Evolutionary conservation across 257 asterid genomes (phyloP), one percentile per base, ranked within the genome.

Genomic region (Salvia rosmarinus): DNA sequence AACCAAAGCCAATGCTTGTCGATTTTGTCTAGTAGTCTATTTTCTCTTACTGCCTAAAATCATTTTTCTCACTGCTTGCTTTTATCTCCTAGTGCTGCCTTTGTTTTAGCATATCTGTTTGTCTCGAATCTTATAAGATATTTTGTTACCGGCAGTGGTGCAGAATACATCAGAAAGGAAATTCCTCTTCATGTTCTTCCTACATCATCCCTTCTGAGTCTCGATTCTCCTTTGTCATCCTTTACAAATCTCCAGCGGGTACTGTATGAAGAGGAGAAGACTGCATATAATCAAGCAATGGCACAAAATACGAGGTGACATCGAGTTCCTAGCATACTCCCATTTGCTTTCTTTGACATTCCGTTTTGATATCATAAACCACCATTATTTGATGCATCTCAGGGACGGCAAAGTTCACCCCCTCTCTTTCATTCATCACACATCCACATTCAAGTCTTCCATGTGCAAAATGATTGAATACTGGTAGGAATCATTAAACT

Each of bases 371-470:
- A 13, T 16, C 58, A 60, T 35, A 66, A 28, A 68, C 72, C 56
- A 25, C 54, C 49, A 11, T 54, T 5, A 64, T 43, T 63, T 20
- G 30, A 42, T 70, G 59, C 64, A 37, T 58, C 71, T 74, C 63
- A 95, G 99, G 85, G 84, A 85, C 32, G 90, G 89, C 54, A 89
- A 85, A 80, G 85, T 85, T 70, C 98, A 95, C 65, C 99, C 98
- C 6, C 94, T 95, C 56, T 83, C 94, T 70, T 90, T 78, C 79
- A 78, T 95, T 71, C 99, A 95, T 81, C 98, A 95, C 75, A 79
- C 97, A 25, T 92, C 99, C 49, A 95, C 99, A 2, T 95, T 88
- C 87, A 96, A 90, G 85, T 96, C 98, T 75, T 91, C 99, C 85
- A 80, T 95, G 85, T 95, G 99, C 90, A 95, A 95, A 82, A 83